Conservation (phyloP, 192 early-diverging fungal species). For the Linnemannia exigua region DNA sequence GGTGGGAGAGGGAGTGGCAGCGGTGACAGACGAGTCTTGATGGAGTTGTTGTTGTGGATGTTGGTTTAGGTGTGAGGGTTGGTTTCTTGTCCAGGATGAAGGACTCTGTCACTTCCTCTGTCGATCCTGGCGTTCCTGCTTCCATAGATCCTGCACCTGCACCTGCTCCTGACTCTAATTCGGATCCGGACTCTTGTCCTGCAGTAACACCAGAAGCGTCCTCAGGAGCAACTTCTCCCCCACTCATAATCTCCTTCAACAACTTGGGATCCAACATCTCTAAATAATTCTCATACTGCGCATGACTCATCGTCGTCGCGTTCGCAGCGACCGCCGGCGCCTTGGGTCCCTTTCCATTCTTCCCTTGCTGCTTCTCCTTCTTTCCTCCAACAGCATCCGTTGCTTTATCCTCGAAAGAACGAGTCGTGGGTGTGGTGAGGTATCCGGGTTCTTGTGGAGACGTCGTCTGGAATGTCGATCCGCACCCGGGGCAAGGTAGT, state of each 20-base stretch:
- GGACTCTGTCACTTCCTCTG: neutral
- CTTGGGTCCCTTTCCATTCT: neutral
- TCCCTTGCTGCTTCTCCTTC: neutral
- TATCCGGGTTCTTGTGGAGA: conserved; percentile 30
- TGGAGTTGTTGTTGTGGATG: neutral
- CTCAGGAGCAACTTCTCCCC: conserved; percentile 9
- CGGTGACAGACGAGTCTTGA: conserved; percentile 34
- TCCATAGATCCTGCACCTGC: neutral
- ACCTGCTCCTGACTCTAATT: neutral
- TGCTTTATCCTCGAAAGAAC: neutral
- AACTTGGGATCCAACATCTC: conserved; percentile 43
- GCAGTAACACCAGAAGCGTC: neutral
- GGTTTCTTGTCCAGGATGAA: conserved; percentile 27
- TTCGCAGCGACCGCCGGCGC: conserved; percentile 4
- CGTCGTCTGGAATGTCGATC: conserved; percentile 33
- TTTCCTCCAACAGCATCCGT: neutral
- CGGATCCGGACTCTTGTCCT: neutral
- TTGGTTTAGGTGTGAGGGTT: neutral
- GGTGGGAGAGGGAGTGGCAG: conserved; percentile 48
- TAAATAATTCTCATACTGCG: conserved; percentile 33
- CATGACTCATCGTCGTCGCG: conserved; percentile 28
- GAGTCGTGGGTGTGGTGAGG: neutral
- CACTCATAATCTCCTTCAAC: conserved; percentile 20
- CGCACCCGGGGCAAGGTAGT: conserved; percentile 48
- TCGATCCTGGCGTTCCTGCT: neutral